Conservation (phyloP, 1,284 basidiomycete species). For the Heterobasidion parviporum region DNA sequence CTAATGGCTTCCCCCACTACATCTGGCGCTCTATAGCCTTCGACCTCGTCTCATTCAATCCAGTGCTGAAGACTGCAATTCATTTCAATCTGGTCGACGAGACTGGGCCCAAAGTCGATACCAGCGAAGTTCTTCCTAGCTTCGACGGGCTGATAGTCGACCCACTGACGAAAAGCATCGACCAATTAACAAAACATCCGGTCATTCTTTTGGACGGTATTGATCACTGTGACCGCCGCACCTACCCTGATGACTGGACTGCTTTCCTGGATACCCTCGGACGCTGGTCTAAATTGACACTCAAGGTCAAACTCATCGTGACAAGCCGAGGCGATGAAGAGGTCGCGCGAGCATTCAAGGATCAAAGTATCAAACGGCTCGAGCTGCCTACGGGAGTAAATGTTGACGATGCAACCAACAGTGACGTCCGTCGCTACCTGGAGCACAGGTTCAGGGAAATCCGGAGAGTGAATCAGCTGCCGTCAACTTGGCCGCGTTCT, state of each 20-base stretch:
- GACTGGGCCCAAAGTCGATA: background rate
- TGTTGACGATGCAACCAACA: background rate
- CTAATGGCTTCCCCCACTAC: background rate
- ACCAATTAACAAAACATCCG: background rate
- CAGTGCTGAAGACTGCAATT: background rate
- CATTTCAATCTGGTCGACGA: background rate
- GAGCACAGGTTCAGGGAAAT: slow-evolving; percentile 6
- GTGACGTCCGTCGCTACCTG: slow-evolving; percentile 6
- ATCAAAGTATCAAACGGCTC: background rate
- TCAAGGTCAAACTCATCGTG: slow-evolving; percentile 9
- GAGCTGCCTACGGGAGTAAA: slow-evolving; percentile 3
- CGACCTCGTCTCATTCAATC: background rate
- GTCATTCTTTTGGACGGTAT: slow-evolving; percentile 7
- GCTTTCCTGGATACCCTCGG: slow-evolving; percentile 2
- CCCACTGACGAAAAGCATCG: slow-evolving; percentile 1
- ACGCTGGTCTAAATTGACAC: slow-evolving; percentile 3
- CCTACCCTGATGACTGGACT: background rate
- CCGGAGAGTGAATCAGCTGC: background rate
- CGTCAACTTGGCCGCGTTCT: background rate
- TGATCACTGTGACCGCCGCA: slow-evolving; percentile 1
- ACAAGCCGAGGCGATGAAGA: slow-evolving; percentile 6
- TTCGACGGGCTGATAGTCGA: slow-evolving; percentile 4
- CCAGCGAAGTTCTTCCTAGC: background rate
- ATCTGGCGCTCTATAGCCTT: slow-evolving; percentile 5
- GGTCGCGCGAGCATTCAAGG: slow-evolving; percentile 3